Evolutionary conservation across 345 rosid genomes (phyloP).

Genomic region (Eucalyptus curtisii): DNA sequence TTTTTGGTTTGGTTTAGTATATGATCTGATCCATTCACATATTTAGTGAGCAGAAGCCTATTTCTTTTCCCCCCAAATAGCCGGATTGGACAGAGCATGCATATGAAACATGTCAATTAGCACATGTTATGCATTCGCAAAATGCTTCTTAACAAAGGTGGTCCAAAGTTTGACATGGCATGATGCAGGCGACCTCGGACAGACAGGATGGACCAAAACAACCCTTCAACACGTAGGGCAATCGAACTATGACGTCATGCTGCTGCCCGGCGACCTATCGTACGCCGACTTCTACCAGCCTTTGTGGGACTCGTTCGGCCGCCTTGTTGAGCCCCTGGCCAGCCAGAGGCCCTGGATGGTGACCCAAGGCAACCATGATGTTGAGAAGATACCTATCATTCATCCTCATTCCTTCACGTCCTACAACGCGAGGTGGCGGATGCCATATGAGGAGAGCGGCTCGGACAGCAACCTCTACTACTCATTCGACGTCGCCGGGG

Average conservation of each 20-base stretch:
- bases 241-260: slow-evolving; percentile 42
- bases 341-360: slow-evolving; percentile 91
- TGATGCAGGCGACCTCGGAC: slow-evolving; percentile 67
- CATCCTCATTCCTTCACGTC: slow-evolving; percentile 43
- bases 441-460: slow-evolving; percentile 64
- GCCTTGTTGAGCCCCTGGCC: slow-evolving; percentile 70
- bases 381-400: slow-evolving; percentile 35
- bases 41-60: no score
- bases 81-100: no score
- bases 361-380: slow-evolving; percentile 81
- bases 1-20: not conserved
- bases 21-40: not conserved
- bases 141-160: not conserved
- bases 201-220: slow-evolving; percentile 51
- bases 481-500: slow-evolving; percentile 50
- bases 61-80: no score
- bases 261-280: slow-evolving; percentile 67
- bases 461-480: slow-evolving; percentile 66
- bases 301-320: slow-evolving; percentile 68
- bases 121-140: not conserved
- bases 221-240: slow-evolving; percentile 53
- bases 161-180: not conserved
- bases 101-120: no score
- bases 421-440: slow-evolving; percentile 65
- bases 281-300: slow-evolving; percentile 48